A percentile compares a stretch with the other conserved stretches of the same genome.
phyloP scores from a whole-genome alignment of 1,139 yeast species.

The Suhomyces chickasaworum region DNA sequence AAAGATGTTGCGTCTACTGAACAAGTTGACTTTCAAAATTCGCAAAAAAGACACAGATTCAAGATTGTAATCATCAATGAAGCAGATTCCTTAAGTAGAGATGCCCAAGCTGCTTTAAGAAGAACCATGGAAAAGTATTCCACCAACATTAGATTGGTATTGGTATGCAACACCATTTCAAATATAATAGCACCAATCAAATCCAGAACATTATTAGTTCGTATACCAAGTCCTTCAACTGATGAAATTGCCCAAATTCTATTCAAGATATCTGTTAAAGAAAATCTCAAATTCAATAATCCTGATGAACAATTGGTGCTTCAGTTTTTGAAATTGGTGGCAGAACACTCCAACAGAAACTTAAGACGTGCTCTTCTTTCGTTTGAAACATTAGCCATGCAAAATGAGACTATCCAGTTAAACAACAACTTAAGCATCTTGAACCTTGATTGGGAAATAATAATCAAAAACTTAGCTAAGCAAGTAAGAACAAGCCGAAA shows the following conservation, averaged over 20 bases:
- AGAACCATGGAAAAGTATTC: conserved; percentile 98
- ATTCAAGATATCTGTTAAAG: conserved; percentile 56
- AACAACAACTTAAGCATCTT: conserved; percentile 43
- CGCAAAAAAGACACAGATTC: conserved; percentile 62
- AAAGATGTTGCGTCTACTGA: conserved; percentile 96
- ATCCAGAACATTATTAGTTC: conserved; percentile 83
- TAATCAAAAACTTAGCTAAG: conserved; percentile 64
- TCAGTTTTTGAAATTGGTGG: conserved; percentile 53
- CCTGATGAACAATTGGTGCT: conserved; percentile 36
- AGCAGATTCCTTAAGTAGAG: conserved; percentile 88
- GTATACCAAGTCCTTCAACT: conserved; percentile 79
- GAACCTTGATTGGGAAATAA: conserved; percentile 84
- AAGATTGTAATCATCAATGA: conserved; percentile 93
- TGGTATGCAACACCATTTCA: conserved; percentile 87
- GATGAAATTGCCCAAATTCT: conserved; percentile 61
- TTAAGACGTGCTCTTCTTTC: conserved; percentile 76
- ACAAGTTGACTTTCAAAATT: conserved; percentile 70
- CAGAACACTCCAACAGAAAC: conserved; percentile 63
- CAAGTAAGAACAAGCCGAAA: conserved; percentile 61
- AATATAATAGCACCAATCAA: conserved; percentile 92
- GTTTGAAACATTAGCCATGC: conserved; percentile 83
- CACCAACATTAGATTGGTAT: conserved; percentile 75
- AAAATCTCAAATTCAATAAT: conserved; percentile 49
- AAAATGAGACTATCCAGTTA: conserved; percentile 53
- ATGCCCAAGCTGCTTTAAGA: conserved; percentile 96